These are phyloP conservation scores for Hypoxylon sp. DNA, from an alignment of 2,329 filamentous ascomycete genomes.

Conservation along the genomic window DNA sequence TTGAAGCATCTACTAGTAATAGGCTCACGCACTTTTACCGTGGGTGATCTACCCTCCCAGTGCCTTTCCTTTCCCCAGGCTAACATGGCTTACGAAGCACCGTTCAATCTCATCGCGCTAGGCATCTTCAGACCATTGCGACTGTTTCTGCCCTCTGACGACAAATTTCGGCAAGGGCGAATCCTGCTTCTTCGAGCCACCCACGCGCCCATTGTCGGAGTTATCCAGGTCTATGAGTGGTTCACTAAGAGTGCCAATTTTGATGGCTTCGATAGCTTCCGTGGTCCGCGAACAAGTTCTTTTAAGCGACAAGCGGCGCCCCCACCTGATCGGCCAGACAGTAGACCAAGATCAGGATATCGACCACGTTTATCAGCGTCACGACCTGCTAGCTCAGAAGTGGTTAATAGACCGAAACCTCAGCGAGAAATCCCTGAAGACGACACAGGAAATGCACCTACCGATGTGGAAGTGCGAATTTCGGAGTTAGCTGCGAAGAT, in stretches of 20 bases:
- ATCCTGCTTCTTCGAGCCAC: slow-evolving; percentile 73
- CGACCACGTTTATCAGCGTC: slow-evolving; percentile 46
- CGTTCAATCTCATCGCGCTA: slow-evolving; percentile 80
- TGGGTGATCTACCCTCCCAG: slow-evolving; percentile 35
- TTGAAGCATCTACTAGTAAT: slow-evolving; percentile 76
- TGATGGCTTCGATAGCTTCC: slow-evolving; percentile 63
- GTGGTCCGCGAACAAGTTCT: slow-evolving; percentile 56
- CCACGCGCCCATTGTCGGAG: slow-evolving; percentile 75
- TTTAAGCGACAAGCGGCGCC: slow-evolving; percentile 44
- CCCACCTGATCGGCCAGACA: slow-evolving; percentile 39
- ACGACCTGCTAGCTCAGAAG: slow-evolving; percentile 43
- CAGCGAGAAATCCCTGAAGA: slow-evolving; percentile 50
- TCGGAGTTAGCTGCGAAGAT: slow-evolving; percentile 69
- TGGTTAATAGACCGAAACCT: slow-evolving; percentile 39
- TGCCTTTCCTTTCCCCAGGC: background rate
- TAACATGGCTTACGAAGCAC: slow-evolving; percentile 54
- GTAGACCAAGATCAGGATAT: slow-evolving; percentile 44
- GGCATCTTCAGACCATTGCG: slow-evolving; percentile 78
- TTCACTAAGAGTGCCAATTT: slow-evolving; percentile 55
- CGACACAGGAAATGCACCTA: slow-evolving; percentile 54
- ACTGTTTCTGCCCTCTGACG: slow-evolving; percentile 73
- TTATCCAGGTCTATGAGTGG: slow-evolving; percentile 76
- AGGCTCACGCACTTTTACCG: slow-evolving; percentile 76
- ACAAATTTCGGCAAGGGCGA: slow-evolving; percentile 70
- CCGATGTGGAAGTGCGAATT: slow-evolving; percentile 64